Conservation (phyloP, 1,284 basidiomycete genomes). For the Pisolithus thermaeus region DNA sequence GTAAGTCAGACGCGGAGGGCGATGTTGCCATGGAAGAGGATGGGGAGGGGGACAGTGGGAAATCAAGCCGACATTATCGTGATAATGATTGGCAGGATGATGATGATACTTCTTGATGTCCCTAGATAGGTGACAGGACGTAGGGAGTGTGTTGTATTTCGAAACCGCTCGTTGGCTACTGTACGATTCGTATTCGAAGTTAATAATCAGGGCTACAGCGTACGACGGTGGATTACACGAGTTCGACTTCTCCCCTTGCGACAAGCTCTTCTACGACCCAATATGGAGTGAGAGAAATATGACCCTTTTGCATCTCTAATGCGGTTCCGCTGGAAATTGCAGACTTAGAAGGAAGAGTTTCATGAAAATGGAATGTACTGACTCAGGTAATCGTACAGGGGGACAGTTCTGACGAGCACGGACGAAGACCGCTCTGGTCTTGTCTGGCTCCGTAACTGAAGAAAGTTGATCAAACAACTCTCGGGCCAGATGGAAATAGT, state of each 20-base stretch:
- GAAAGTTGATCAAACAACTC: conserved; percentile 8
- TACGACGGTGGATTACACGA: conserved; percentile 42
- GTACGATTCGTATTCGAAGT: conserved; percentile 1
- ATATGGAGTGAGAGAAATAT: conserved; percentile 69
- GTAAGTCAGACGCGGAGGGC: conserved; percentile 25
- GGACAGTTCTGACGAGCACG: conserved; percentile 70
- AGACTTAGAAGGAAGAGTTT: conserved; percentile 3
- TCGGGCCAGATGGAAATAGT: neutral
- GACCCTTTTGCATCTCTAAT: conserved; percentile 61
- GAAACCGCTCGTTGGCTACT: neutral
- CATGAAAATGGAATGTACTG: conserved; percentile 19
- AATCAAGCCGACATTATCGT: conserved; percentile 19
- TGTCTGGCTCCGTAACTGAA: conserved; percentile 72
- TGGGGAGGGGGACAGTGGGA: conserved; percentile 25
- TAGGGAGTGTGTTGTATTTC: neutral
- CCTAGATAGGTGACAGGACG: conserved; percentile 17
- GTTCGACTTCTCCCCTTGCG: conserved; percentile 61
- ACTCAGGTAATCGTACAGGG: conserved; percentile 71
- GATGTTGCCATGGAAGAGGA: conserved; percentile 34
- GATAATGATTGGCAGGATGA: conserved; percentile 23
- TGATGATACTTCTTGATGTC: conserved; percentile 28
- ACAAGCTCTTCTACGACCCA: conserved; percentile 65
- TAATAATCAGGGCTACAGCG: neutral
- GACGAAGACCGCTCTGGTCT: conserved; percentile 69
- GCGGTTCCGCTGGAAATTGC: conserved; percentile 46